These are phyloP conservation scores for Trametes pubescens DNA, from an alignment of 1,284 basidiomycete species.

Conservation along the genomic window DNA sequence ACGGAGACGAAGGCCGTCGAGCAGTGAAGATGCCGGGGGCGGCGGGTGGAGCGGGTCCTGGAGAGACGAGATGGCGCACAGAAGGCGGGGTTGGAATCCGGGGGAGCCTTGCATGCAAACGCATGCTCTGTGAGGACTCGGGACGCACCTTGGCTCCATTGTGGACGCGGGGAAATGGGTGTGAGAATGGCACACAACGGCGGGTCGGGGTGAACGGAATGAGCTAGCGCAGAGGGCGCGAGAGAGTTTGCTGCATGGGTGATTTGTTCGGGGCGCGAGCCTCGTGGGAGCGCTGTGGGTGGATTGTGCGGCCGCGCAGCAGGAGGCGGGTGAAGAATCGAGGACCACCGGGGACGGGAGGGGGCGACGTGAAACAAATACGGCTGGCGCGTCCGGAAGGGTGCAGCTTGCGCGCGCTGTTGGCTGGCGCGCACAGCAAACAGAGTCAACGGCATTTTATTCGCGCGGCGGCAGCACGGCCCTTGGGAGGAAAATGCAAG, in stretches of 20 bases:
- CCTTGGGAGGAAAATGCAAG: slow-evolving; percentile 3
- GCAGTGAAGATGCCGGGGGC: slow-evolving; percentile 18
- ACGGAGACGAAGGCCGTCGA: slow-evolving; percentile 15
- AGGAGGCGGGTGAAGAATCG: slow-evolving; percentile 14
- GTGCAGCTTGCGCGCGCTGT: slow-evolving; percentile 3
- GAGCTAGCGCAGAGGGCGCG: slow-evolving; percentile 13
- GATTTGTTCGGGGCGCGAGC: slow-evolving; percentile 2
- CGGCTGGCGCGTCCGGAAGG: not conserved
- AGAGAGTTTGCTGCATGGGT: slow-evolving; percentile 3
- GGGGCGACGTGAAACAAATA: slow-evolving; percentile 17
- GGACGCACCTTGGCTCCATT: slow-evolving; percentile 3
- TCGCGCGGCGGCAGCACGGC: slow-evolving; percentile 9
- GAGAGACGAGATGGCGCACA: slow-evolving; percentile 9
- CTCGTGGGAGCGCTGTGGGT: slow-evolving; percentile 6
- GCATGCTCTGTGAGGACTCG: slow-evolving; percentile 16
- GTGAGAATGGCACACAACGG: slow-evolving; percentile 19
- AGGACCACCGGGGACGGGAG: slow-evolving; percentile 2
- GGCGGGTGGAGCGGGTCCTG: slow-evolving; percentile 22
- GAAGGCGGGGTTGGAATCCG: slow-evolving; percentile 1
- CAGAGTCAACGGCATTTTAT: slow-evolving; percentile 6
- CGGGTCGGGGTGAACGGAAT: slow-evolving; percentile 24
- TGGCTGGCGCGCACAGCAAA: slow-evolving; percentile 8
- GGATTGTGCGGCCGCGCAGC: slow-evolving; percentile 17
- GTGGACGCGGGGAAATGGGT: slow-evolving; percentile 7
- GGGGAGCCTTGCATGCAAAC: slow-evolving; percentile 22